A percentile compares a stretch with the other conserved stretches of the same genome.
Conservation (phyloP, 2,329 filamentous ascomycete species). For the Pseudopithomyces maydicus region DNA sequence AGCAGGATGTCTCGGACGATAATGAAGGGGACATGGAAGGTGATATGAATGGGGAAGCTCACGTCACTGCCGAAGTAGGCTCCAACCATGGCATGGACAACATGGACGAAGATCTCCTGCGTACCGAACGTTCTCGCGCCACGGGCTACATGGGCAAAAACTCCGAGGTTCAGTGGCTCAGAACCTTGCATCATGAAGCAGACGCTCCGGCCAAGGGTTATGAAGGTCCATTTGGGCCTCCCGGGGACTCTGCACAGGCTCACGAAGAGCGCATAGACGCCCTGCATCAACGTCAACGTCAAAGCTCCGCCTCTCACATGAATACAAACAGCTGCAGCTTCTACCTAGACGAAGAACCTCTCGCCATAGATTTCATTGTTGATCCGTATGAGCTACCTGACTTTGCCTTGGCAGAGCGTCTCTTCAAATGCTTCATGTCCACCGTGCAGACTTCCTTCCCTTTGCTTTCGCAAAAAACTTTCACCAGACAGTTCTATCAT, state of each 20-base stretch:
- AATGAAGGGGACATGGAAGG: not conserved
- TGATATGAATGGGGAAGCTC: slow-evolving; percentile 4
- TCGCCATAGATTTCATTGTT: slow-evolving; percentile 12
- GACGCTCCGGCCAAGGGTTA: not conserved
- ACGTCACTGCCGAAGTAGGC: slow-evolving; percentile 28
- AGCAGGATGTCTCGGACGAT: slow-evolving; percentile 15
- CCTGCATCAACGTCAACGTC: slow-evolving; percentile 11
- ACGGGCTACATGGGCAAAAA: slow-evolving; percentile 31
- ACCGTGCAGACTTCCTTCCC: slow-evolving; percentile 27
- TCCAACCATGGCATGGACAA: slow-evolving; percentile 30
- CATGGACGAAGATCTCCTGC: slow-evolving; percentile 29
- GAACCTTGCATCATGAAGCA: slow-evolving; percentile 18
- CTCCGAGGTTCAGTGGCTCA: slow-evolving; percentile 33
- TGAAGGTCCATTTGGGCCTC: slow-evolving; percentile 23
- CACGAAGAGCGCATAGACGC: slow-evolving; percentile 16
- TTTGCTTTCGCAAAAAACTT: slow-evolving; percentile 36
- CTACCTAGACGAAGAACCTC: slow-evolving; percentile 25
- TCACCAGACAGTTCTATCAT: slow-evolving; percentile 37
- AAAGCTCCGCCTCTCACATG: slow-evolving; percentile 10
- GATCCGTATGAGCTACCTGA: slow-evolving; percentile 35
- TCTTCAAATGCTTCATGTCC: slow-evolving; percentile 37
- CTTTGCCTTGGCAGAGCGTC: slow-evolving; percentile 25
- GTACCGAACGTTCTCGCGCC: slow-evolving; percentile 25
- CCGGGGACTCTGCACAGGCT: slow-evolving; percentile 19
- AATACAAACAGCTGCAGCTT: slow-evolving; percentile 27